A percentile compares a stretch with the other conserved stretches of the same genome.
Evolutionary conservation across 176 grass and related monocot genomes (phyloP).

Genomic region (Musa beccarii): DNA sequence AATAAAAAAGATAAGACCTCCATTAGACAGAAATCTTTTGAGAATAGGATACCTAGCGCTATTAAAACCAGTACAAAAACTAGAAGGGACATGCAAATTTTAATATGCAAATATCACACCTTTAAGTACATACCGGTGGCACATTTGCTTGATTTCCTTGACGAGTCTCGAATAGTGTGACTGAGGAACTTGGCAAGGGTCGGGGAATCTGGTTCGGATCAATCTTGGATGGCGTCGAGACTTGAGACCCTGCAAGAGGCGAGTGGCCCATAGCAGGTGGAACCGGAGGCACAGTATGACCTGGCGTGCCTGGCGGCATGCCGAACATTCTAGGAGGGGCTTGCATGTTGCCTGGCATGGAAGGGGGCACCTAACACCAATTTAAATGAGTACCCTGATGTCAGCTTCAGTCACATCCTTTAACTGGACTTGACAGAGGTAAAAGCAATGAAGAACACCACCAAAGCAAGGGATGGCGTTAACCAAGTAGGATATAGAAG

Average conservation of each 20-base stretch:
- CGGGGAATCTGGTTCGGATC: constrained; percentile 87
- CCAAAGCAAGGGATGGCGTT: background rate
- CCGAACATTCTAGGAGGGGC: constrained; percentile 38
- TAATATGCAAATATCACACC: background rate
- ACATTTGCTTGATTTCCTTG: constrained; percentile 59
- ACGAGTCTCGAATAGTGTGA: constrained; percentile 61
- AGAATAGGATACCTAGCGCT: background rate
- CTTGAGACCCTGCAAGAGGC: constrained; percentile 54
- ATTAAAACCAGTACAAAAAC: background rate
- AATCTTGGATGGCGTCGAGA: constrained; percentile 68
- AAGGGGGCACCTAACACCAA: constrained; percentile 11
- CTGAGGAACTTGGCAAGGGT: constrained; percentile 50
- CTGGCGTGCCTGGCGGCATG: constrained; percentile 22
- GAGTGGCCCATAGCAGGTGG: constrained; percentile 44
- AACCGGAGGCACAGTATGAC: constrained; percentile 30
- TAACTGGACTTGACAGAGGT: background rate
- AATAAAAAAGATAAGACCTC: background rate
- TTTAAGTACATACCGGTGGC: constrained; percentile 51
- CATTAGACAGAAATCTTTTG: no score
- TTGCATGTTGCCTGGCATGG: constrained; percentile 30
- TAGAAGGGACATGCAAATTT: background rate
- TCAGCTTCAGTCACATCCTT: background rate
- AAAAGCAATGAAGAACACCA: background rate
- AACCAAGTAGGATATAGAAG: background rate
- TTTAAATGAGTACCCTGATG: background rate